Base-by-base conservation (phyloP, 805 yeast genomes). In the Yamadazyma olivae region DNA sequence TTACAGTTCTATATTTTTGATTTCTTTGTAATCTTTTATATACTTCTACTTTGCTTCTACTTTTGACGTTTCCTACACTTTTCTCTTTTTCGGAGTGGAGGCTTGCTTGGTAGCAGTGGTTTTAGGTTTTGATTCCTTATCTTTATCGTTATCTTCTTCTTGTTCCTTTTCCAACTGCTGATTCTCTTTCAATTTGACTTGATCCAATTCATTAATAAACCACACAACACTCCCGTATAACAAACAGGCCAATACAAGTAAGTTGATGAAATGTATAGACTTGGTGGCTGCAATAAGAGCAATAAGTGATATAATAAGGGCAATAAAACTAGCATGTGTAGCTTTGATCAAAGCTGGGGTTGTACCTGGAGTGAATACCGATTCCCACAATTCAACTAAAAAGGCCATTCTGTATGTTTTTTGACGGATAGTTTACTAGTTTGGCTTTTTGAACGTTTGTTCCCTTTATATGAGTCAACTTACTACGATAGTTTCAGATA, bases 311-410 rank as follows among this genome's bases (percentile, higher is more conserved):
- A 75, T 31, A 9, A 79, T 65, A 38, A 93, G 69, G 8, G 83
- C 70, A 0, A 74, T 65, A 51, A 93, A 93, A 2, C 96, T 83
- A 2, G 67, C 72, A 56, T 93, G 97, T 0, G 97, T 91, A 2
- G 98, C 97, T 25, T 72, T 69, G n/a, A 89, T 70, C 34, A 93
- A 71, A 1, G 95, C 88, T 1, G 97, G 96, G 1, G 93, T 77
- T 1, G 95, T 78, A 1, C 99, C 99, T 5, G 98, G 97, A 13
- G 87, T 81, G 61, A 91, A 86, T 18, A 93, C 77, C 10, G 95
- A 85, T 38, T 84, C 81, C 97, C 97, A 90, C 29, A 91, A 71
- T 17, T 84, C 95, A 17, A 61, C 65, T 24, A 83, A 40, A 53
- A 80, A 80, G 13, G 61, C 43, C 61, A 69, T 61, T 19, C n/a